Base-by-base conservation (phyloP, 2,329 filamentous ascomycete genomes). In the Bipolaris victoriae region DNA sequence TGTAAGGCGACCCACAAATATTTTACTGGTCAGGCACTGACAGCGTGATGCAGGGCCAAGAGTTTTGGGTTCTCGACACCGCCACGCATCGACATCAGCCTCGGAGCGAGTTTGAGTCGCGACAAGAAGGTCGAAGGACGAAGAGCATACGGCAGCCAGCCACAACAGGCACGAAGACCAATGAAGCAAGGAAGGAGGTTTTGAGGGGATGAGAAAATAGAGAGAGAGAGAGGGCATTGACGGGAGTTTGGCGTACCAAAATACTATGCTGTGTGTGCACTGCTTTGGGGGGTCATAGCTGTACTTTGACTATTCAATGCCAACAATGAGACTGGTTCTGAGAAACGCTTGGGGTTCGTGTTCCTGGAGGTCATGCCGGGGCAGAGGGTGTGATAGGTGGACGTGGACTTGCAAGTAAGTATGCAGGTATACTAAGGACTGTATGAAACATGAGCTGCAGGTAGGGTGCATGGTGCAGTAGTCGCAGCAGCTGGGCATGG, bases 11-110 rank as follows among this genome's bases (percentile, higher is more conserved):
- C 15, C 6, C 11, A 10, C 18, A 16, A n/a, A 6, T 7, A 15
- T 9, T n/a, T 18, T 31, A 24, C 2, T 7, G 16, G 15, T 11
- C 18, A 7, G 22, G 15, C 18, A 39, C 46, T 49, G 20, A 49
- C 35, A 13, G 16, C 11, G 2, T 24, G 9, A 39, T 31, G 5
- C 13, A 49, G 46, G 35, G 90, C 90, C 49, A 94, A 92, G 82
- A 86, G 87, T 64, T 96, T 95, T 72, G 91, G 91, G 0, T 96
- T 96, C 76, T 78, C 82, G 4, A 86, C 87, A 0, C 90, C 92
- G 16, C 91, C 92, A 3, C 82, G 90, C 52, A 88, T 96, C 36
- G 91, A 96, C 73, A 88, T 96, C 66, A 86, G 86, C 46, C 80
- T 96, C 11, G 90, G 90, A 0, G 87, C 90, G 5, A 90, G 91